Percentiles rank a stretch among this genome's conserved stretches.
Conservation (phyloP, 2,329 filamentous ascomycete species). For the Colletotrichum lindemuthianum region DNA sequence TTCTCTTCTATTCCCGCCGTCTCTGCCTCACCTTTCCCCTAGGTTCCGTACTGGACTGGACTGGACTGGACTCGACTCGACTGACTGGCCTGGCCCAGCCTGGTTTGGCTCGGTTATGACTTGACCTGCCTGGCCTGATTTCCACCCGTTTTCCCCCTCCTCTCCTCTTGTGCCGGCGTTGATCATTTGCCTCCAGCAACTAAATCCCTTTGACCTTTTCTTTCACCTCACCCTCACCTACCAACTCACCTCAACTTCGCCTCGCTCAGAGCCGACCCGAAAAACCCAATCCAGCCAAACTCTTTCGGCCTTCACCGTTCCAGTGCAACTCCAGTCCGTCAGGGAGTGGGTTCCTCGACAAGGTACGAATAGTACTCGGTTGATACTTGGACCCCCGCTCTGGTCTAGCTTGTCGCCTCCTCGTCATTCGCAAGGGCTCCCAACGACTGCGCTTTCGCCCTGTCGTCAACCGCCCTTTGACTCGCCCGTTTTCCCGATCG, state of each 20-base stretch:
- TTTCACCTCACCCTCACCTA: background rate
- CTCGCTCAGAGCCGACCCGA: background rate
- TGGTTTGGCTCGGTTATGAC: too few relatives aligned
- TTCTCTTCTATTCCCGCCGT: too few relatives aligned
- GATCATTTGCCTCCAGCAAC: constrained; percentile 8
- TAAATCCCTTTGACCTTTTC: background rate
- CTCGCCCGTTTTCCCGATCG: constrained; percentile 16
- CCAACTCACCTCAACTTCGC: background rate
- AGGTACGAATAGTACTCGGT: constrained; percentile 4
- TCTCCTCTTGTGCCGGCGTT: background rate
- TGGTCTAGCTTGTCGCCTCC: constrained; percentile 28
- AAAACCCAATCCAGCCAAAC: too few relatives aligned
- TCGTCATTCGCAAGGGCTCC: constrained; percentile 32
- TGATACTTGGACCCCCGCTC: constrained; percentile 9
- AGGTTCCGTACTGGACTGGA: too few relatives aligned
- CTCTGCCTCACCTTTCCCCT: too few relatives aligned
- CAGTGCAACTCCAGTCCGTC: background rate
- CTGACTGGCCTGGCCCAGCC: too few relatives aligned
- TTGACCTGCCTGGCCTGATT: background rate
- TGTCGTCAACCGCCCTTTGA: constrained; percentile 30
- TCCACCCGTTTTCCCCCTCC: background rate
- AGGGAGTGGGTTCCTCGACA: background rate
- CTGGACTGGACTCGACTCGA: too few relatives aligned
- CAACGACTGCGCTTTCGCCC: constrained; percentile 27
- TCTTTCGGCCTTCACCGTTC: too few relatives aligned